Evolutionary conservation across 495 filamentous ascomycete species (phyloP), one percentile per base, ranked within the genome.

Genomic region (Articulospora tetracladia): DNA sequence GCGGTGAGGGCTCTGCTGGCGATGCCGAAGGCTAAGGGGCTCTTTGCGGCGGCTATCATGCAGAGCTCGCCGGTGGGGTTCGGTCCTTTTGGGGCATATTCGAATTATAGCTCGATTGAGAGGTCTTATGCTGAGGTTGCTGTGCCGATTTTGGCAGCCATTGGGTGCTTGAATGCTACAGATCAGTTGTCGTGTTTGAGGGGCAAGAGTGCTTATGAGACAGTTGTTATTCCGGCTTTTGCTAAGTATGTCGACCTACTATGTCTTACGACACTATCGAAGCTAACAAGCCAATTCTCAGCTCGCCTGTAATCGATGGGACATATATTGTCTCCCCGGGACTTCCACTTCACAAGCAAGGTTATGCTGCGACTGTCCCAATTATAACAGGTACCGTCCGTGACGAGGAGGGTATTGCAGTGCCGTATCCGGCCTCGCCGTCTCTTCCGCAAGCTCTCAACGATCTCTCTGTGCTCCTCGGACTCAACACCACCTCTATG

Each of bases 1-100:
- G 78, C 75, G 0, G 80, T 89, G 58, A 72, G 52, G 36, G 52
- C 52, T 6, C 13, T 55, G 52, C 25, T 55, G n/a, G 52, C 52
- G 7, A 30, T 11, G 13, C 52, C 52, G 4, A 55, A 55, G 24
- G 27, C 52, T 15, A 36, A 55, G 19, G 52, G 52, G 10, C 23
- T 55, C 11, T 34, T 55, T 22, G 2, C 13, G 3, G 27, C 3
- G 17, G 52, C 52, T 6, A 55, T 55, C 8, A 32, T 13, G 10
- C 23, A 55, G 27, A 32, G 25, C 13, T n/a, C 17, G 30, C 52
- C 52, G 3, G 52, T 30, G 17, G 52, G 52, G 2, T 55, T 55
- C 19, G 25, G 52, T 34, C 3, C 26, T 20, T 55, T 55, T 39
- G 52, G 25, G 17, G 12, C 17, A 4, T 55, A 55, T 30, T 15